Percentiles rank a stretch among this genome's conserved stretches.
Conservation (phyloP, 2,329 filamentous ascomycete species). For the Xylaria sp. region DNA sequence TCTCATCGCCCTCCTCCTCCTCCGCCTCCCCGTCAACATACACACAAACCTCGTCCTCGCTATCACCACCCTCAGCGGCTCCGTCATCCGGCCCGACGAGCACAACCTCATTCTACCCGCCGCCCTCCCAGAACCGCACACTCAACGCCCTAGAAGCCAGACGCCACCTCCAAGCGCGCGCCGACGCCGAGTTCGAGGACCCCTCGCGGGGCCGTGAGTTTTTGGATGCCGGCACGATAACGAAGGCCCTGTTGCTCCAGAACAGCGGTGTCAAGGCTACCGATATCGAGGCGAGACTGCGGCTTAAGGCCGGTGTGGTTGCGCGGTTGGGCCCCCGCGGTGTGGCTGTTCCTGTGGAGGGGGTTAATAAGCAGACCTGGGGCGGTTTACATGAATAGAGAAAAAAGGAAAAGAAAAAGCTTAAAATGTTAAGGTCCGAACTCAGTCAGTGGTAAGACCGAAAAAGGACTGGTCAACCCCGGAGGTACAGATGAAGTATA, state of each 20-base stretch:
- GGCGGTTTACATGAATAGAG: constrained; percentile 19
- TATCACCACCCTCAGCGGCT: constrained; percentile 5
- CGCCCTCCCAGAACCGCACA: constrained; percentile 49
- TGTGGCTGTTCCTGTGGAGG: constrained; percentile 46
- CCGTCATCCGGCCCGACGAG: constrained; percentile 21
- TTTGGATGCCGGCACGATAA: constrained; percentile 53
- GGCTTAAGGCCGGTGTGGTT: constrained; percentile 53
- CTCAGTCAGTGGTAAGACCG: background rate
- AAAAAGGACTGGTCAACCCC: no score
- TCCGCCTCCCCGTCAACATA: constrained; percentile 19
- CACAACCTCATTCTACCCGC: constrained; percentile 22
- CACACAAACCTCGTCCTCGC: constrained; percentile 28
- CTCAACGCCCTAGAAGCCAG: constrained; percentile 57
- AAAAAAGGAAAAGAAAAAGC: background rate
- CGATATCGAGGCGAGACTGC: constrained; percentile 54
- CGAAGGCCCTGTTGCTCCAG: constrained; percentile 53
- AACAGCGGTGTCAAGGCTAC: constrained; percentile 45
- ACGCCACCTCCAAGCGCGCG: constrained; percentile 49
- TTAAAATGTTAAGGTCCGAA: background rate
- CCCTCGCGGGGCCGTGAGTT: constrained; percentile 52
- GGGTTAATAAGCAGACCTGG: constrained; percentile 15
- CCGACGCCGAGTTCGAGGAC: constrained; percentile 51
- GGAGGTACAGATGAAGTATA: background rate
- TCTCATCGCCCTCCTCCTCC: constrained; percentile 11
- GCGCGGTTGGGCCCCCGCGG: constrained; percentile 50